phyloP scores from a whole-genome alignment of 1,139 yeast species.

The Geotrichum restrictum region DNA sequence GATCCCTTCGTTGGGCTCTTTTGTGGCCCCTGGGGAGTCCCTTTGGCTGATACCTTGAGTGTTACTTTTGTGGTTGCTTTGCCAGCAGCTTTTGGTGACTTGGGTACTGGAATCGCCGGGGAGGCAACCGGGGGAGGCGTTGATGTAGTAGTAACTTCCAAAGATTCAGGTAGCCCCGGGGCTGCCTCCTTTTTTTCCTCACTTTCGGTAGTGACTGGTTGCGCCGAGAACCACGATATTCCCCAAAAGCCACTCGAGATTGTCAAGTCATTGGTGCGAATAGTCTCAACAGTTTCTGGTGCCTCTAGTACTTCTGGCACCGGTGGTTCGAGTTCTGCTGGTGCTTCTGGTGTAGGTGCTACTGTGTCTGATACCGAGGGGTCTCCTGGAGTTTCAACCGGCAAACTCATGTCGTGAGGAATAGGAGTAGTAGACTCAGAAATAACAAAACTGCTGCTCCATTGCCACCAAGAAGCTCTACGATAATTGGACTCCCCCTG shows the following conservation, averaged over 20 bases:
- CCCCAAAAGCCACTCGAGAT: neutral
- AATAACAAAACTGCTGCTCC: neutral
- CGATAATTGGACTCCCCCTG: neutral
- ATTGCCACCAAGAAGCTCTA: constrained; percentile 10
- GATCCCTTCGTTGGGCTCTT: too few species aligned
- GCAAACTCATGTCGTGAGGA: neutral
- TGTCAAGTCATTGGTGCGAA: neutral
- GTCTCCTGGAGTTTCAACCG: too few species aligned
- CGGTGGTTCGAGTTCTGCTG: neutral
- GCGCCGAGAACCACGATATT: too few species aligned
- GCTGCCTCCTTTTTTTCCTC: too few species aligned
- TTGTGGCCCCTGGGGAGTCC: neutral
- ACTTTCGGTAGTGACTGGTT: too few species aligned
- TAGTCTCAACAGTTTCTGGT: neutral
- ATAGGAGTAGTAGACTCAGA: neutral
- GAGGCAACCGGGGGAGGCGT: neutral
- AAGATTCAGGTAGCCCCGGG: too few species aligned
- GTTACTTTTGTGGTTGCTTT: neutral
- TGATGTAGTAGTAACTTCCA: neutral
- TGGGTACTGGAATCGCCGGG: neutral
- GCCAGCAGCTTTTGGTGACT: neutral
- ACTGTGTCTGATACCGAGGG: neutral
- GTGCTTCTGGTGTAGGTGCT: neutral
- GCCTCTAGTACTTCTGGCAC: neutral
- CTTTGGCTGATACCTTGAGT: neutral